These are phyloP conservation scores for Penstemon davidsonii DNA, from an alignment of 257 asterid species.

Conservation along the genomic window DNA sequence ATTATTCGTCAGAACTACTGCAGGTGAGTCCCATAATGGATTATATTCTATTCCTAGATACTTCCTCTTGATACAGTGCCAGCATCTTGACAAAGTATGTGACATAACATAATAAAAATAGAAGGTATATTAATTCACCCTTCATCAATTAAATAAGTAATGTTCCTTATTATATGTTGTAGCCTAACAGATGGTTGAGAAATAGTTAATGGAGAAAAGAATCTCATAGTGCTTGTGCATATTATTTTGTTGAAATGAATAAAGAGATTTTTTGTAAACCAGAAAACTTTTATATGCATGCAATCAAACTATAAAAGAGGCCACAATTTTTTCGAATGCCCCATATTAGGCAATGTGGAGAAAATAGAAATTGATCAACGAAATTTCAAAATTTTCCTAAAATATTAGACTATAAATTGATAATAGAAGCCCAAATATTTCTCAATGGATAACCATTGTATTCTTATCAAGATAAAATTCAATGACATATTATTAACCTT, in stretches of 20 bases:
- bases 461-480: slow-evolving; percentile 19
- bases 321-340: not conserved
- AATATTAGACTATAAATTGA: not conserved
- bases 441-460: slow-evolving; percentile 13
- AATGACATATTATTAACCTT: slow-evolving; percentile 48
- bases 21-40: not conserved
- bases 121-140: not conserved
- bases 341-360: slow-evolving; percentile 17
- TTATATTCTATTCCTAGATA: not conserved
- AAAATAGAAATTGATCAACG: not conserved
- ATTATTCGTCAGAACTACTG: not conserved
- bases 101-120: not conserved
- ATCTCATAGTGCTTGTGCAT: slow-evolving; percentile 3
- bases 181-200: not conserved
- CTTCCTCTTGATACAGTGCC: slow-evolving; percentile 14
- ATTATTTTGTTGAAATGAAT: slow-evolving; percentile 15
- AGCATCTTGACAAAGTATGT: not conserved
- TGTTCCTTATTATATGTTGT: not conserved
- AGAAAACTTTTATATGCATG: not conserved
- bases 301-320: not conserved
- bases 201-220: not conserved
- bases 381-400: not conserved
- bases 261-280: not conserved
- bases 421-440: slow-evolving; percentile 4
- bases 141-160: not conserved